These are phyloP conservation scores for Umbelopsis vinacea DNA, from an alignment of 192 early-diverging fungal species.

Conservation along the genomic window DNA sequence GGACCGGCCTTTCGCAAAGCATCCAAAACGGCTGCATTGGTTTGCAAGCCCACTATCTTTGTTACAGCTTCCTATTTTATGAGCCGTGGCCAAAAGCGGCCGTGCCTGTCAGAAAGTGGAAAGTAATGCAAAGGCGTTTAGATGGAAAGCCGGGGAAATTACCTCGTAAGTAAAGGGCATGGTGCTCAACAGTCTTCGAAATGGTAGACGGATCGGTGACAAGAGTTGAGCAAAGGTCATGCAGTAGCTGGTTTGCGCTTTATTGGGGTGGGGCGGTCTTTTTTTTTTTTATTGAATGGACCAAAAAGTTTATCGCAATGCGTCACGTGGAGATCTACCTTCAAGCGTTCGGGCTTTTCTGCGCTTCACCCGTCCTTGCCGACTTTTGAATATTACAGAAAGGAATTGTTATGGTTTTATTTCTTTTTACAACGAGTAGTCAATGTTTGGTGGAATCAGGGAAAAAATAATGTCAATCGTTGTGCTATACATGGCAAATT, in stretches of 20 bases:
- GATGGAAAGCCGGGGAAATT: neutral
- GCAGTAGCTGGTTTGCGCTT: slow-evolving; percentile 9
- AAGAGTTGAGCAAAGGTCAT: slow-evolving; percentile 11
- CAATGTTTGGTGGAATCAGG: too few relatives aligned
- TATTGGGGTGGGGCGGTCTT: neutral
- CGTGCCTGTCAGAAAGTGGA: neutral
- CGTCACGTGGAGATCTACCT: slow-evolving; percentile 19
- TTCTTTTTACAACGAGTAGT: too few relatives aligned
- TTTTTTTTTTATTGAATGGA: neutral
- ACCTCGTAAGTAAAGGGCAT: slow-evolving; percentile 19
- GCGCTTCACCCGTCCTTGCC: too few relatives aligned
- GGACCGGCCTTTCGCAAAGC: slow-evolving; percentile 70
- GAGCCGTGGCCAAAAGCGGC: neutral
- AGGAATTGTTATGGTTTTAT: too few relatives aligned
- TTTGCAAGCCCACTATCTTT: slow-evolving; percentile 84
- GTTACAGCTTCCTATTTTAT: slow-evolving; percentile 73
- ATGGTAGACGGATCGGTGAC: slow-evolving; percentile 1
- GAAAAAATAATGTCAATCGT: too few relatives aligned
- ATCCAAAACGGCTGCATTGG: slow-evolving; percentile 80
- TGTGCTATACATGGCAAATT: too few relatives aligned
- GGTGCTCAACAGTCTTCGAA: slow-evolving; percentile 5
- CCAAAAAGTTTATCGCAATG: neutral
- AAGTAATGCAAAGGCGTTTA: neutral
- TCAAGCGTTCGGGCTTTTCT: too few relatives aligned
- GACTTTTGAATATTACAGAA: too few relatives aligned